Evolutionary conservation across 2,329 filamentous ascomycete species (phyloP).

Genomic region (Hypoxylon sp.): DNA sequence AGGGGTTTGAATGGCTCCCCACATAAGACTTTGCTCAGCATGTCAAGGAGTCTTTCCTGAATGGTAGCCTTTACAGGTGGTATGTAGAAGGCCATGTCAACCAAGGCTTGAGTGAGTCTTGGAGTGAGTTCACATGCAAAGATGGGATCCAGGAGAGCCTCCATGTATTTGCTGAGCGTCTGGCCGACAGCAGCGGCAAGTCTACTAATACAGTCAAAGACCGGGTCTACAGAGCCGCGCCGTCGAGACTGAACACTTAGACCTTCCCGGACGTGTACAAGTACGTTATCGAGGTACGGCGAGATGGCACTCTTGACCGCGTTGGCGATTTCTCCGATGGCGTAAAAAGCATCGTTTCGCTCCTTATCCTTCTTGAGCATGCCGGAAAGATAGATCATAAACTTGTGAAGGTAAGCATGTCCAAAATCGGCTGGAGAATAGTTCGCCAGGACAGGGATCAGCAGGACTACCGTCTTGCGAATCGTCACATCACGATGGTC

Average conservation of each 20-base stretch:
- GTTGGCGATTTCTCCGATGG: slow-evolving; percentile 96
- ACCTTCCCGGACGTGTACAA: slow-evolving; percentile 93
- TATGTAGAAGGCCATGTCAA: slow-evolving; percentile 99
- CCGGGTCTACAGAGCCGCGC: slow-evolving; percentile 77
- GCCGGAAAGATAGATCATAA: slow-evolving; percentile 95
- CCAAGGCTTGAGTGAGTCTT: slow-evolving; percentile 92
- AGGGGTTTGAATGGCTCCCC: slow-evolving; percentile 93
- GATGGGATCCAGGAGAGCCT: slow-evolving; percentile 93
- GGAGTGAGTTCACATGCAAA: slow-evolving; percentile 96
- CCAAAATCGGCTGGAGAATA: slow-evolving; percentile 95
- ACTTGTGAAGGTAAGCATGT: slow-evolving; percentile 88
- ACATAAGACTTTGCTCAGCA: slow-evolving; percentile 93
- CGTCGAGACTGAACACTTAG: slow-evolving; percentile 83
- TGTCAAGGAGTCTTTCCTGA: slow-evolving; percentile 92
- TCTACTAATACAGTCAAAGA: slow-evolving; percentile 98
- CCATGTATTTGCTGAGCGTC: slow-evolving; percentile 98
- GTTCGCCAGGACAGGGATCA: slow-evolving; percentile 92
- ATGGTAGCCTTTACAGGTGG: slow-evolving; percentile 93
- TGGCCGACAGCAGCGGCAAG: slow-evolving; percentile 95
- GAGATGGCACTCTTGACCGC: slow-evolving; percentile 96
- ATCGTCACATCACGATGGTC: slow-evolving; percentile 92
- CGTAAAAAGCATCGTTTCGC: slow-evolving; percentile 92
- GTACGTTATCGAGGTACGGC: slow-evolving; percentile 93
- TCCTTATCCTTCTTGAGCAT: slow-evolving; percentile 97
- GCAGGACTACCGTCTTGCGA: slow-evolving; percentile 87